phyloP scores from a whole-genome alignment of 768 basidiomycete species.

The Tricholoma terreum region DNA sequence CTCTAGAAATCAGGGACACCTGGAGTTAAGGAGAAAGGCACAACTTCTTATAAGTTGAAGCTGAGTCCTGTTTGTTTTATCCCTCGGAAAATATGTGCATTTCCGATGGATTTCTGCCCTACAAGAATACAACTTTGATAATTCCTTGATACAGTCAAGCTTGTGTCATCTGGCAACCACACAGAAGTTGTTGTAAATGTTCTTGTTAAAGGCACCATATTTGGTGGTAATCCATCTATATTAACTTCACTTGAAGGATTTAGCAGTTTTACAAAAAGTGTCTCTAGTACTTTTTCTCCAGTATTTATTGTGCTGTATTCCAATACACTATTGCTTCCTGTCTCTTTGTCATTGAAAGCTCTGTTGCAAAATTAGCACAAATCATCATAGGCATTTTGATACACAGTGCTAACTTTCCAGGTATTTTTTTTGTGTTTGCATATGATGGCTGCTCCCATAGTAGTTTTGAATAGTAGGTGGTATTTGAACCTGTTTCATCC shows the following conservation, averaged over 20 bases:
- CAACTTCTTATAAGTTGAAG: too few species aligned
- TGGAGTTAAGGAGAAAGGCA: too few species aligned
- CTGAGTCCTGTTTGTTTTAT: too few species aligned
- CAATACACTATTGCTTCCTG: conserved; percentile 27
- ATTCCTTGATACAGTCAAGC: too few species aligned
- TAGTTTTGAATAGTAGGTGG: conserved; percentile 11
- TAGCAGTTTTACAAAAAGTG: conserved; percentile 1
- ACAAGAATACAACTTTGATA: too few species aligned
- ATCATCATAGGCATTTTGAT: conserved; percentile 34
- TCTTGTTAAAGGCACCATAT: conserved; percentile 5
- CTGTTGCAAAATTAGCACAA: conserved; percentile 29
- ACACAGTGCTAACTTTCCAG: conserved; percentile 28
- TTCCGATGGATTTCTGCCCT: too few species aligned
- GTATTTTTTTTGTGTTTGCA: conserved; percentile 19
- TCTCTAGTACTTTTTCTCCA: background rate
- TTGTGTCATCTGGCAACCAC: conserved; percentile 21
- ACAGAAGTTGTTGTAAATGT: conserved; percentile 19
- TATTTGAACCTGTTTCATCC: too few species aligned
- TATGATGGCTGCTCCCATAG: conserved; percentile 24
- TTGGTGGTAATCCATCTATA: conserved; percentile 1
- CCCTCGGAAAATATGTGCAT: too few species aligned
- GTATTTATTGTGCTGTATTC: background rate
- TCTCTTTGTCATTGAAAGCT: conserved; percentile 31
- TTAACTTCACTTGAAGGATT: conserved; percentile 2
- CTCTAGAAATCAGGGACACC: too few species aligned